Evolutionary conservation across 306 rosid species (phyloP).

Genomic region (Cajanus cajan): DNA sequence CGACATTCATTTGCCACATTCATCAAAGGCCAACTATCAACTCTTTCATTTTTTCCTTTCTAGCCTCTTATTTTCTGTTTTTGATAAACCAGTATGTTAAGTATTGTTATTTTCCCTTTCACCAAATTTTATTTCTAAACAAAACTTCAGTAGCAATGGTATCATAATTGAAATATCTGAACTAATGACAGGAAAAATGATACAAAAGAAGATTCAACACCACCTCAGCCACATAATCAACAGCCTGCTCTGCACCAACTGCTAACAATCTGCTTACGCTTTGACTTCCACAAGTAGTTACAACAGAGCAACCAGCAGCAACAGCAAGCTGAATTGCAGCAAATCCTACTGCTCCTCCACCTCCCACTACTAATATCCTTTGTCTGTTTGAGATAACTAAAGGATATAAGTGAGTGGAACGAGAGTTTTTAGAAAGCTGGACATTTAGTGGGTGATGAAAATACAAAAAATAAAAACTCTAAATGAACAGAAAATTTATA

Average conservation of each 20-base stretch:
- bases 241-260: constrained; percentile 92
- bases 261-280: constrained; percentile 63
- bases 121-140: constrained; percentile 18
- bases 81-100: neutral
- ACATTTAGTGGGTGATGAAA: constrained; percentile 15
- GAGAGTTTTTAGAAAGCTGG: constrained; percentile 1
- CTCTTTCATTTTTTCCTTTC: neutral
- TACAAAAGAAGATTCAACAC: constrained; percentile 32
- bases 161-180: constrained; percentile 18
- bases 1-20: neutral
- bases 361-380: constrained; percentile 85
- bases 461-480: neutral
- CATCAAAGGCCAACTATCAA: neutral
- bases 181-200: constrained; percentile 9
- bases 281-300: constrained; percentile 83
- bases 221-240: constrained; percentile 88
- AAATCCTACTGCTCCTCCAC: constrained; percentile 98
- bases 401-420: constrained; percentile 32
- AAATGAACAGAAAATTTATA: neutral
- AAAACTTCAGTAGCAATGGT: neutral
- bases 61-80: neutral
- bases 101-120: neutral
- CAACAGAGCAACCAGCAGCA: constrained; percentile 75
- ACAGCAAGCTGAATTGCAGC: constrained; percentile 85
- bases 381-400: constrained; percentile 55